Conservation (phyloP, 768 basidiomycete genomes). For the Rubroboletus satanas region DNA sequence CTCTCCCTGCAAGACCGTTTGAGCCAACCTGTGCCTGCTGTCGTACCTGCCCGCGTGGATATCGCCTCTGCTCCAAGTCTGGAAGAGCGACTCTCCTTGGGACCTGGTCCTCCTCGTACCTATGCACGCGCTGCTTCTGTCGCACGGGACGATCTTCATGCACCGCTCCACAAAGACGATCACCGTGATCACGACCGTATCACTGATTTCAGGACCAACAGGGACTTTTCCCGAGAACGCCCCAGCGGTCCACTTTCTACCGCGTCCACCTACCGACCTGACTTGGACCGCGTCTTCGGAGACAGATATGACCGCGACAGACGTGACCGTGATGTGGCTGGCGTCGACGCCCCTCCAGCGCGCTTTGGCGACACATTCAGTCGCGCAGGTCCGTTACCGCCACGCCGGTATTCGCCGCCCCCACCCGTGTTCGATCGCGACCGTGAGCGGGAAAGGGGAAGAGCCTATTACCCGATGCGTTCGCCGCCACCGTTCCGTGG, state of each 20-base stretch:
- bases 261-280: constrained; percentile 36
- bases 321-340: constrained; percentile 37
- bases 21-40: constrained; percentile 28
- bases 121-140: constrained; percentile 27
- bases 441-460: constrained; percentile 24
- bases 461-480: constrained; percentile 31
- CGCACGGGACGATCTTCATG: constrained; percentile 34
- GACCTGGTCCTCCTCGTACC: constrained; percentile 24
- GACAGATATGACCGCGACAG: constrained; percentile 34
- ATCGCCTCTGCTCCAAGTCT: constrained; percentile 32
- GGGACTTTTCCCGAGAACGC: constrained; percentile 37
- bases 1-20: constrained; percentile 39
- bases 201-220: constrained; percentile 25
- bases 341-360: constrained; percentile 30
- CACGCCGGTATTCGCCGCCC: constrained; percentile 20
- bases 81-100: constrained; percentile 41
- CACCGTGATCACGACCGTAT: constrained; percentile 27
- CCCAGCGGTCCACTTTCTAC: constrained; percentile 8
- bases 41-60: constrained; percentile 19
- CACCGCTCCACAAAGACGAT: constrained; percentile 29
- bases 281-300: constrained; percentile 33
- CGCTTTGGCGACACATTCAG: constrained; percentile 36
- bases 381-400: constrained; percentile 9
- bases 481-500: constrained; percentile 29
- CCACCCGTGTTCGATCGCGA: constrained; percentile 37